Evolutionary conservation across 495 filamentous ascomycete genomes (phyloP).

Genomic region (Penicillium coffeae): DNA sequence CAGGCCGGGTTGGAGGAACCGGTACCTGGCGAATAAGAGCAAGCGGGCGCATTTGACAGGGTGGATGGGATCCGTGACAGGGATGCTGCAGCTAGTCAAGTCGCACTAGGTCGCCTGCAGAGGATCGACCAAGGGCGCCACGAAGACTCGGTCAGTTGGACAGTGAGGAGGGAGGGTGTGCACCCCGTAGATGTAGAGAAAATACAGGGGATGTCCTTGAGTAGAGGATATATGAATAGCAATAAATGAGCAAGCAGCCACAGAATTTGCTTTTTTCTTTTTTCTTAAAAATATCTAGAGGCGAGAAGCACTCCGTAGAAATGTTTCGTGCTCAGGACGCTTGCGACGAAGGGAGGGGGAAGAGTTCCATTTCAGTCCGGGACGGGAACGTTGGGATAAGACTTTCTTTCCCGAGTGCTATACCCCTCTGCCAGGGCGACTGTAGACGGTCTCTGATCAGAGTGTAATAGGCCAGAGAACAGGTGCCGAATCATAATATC

Average conservation of each 20-base stretch:
- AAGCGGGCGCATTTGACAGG: constrained; percentile 16
- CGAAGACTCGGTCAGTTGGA: background rate
- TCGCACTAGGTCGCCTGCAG: constrained; percentile 16
- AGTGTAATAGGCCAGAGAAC: no score
- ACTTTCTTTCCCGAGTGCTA: no score
- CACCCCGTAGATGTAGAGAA: background rate
- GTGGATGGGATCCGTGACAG: constrained; percentile 37
- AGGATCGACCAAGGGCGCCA: constrained; percentile 15
- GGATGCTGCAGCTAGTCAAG: constrained; percentile 37
- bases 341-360: background rate
- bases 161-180: background rate
- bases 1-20: no score
- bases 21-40: constrained; percentile 25
- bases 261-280: no score
- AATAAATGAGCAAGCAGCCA: no score
- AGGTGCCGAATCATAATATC: no score
- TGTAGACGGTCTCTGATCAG: no score
- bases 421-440: no score
- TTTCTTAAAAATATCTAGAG: background rate
- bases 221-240: background rate
- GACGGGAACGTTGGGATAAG: no score
- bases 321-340: constrained; percentile 7
- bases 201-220: background rate
- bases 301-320: background rate
- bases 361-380: no score